Percentiles rank a stretch among this genome's conserved stretches.
These are phyloP conservation scores for Aureobasidium sp. DNA, from an alignment of 2,329 filamentous ascomycete genomes.

Conservation along the genomic window DNA sequence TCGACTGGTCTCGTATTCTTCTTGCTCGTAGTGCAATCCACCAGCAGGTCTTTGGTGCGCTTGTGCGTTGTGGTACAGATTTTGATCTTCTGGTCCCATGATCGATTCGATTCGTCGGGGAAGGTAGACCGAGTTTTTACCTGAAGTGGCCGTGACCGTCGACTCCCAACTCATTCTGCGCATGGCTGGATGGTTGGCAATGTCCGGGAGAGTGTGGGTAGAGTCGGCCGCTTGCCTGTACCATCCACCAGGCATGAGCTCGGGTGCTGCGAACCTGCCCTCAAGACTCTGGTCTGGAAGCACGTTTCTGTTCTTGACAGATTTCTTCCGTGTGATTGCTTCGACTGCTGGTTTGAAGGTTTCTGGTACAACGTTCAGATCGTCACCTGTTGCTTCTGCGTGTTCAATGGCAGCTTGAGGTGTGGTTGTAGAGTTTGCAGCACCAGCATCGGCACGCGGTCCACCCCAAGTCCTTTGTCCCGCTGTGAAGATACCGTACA, in stretches of 20 bases:
- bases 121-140: slow-evolving; percentile 52
- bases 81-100: slow-evolving; percentile 64
- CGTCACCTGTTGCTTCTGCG: slow-evolving; percentile 70
- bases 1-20: background rate
- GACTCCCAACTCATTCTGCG: slow-evolving; percentile 37
- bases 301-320: slow-evolving; percentile 48
- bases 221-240: slow-evolving; percentile 59
- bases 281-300: slow-evolving; percentile 67
- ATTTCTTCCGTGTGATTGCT: slow-evolving; percentile 35
- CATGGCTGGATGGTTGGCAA: slow-evolving; percentile 12
- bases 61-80: slow-evolving; percentile 64
- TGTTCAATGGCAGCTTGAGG: slow-evolving; percentile 76
- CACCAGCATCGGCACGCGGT: slow-evolving; percentile 77
- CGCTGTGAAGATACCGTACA: slow-evolving; percentile 91
- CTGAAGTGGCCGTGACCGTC: slow-evolving; percentile 49
- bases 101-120: slow-evolving; percentile 64
- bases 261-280: slow-evolving; percentile 66
- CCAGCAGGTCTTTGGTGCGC: slow-evolving; percentile 35
- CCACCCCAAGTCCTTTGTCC: slow-evolving; percentile 94
- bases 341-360: slow-evolving; percentile 58
- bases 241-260: slow-evolving; percentile 57
- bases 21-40: slow-evolving; percentile 35
- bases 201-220: background rate
- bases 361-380: slow-evolving; percentile 81
- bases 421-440: slow-evolving; percentile 66